A percentile compares a stretch with the other conserved stretches of the same genome.
phyloP scores from a whole-genome alignment of 2,329 filamentous ascomycete species.

The Botrytis tulipae region DNA sequence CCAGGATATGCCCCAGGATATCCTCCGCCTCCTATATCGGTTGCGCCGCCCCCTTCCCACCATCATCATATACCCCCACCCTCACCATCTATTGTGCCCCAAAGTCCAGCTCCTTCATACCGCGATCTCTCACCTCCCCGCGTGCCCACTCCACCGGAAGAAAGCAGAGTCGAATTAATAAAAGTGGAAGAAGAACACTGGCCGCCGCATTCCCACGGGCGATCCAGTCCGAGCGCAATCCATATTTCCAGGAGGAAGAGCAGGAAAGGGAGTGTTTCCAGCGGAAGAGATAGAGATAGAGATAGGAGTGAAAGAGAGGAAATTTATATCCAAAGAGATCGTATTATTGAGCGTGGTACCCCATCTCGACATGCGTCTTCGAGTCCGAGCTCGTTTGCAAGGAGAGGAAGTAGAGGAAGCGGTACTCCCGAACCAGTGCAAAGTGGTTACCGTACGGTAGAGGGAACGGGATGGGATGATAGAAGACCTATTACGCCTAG shows the following conservation, averaged over 20 bases:
- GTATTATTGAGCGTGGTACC: slow-evolving; percentile 11
- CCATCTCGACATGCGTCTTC: background rate
- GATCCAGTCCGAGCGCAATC: background rate
- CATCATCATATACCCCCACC: background rate
- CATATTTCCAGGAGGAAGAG: slow-evolving; percentile 6
- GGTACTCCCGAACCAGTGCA: background rate
- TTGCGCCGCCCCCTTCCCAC: background rate
- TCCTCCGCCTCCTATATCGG: background rate
- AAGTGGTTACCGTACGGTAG: background rate
- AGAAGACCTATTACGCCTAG: background rate
- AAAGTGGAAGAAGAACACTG: slow-evolving; percentile 17
- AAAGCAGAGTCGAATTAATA: slow-evolving; percentile 16
- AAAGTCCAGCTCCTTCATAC: background rate
- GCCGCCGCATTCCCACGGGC: background rate
- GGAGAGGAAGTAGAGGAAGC: background rate
- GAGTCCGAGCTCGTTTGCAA: background rate
- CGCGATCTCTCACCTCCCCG: slow-evolving; percentile 7
- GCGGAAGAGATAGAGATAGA: background rate
- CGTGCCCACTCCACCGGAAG: slow-evolving; percentile 1
- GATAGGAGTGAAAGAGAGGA: slow-evolving; percentile 1
- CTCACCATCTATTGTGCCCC: background rate
- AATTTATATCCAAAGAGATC: slow-evolving; percentile 10
- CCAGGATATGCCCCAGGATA: background rate
- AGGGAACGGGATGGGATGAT: slow-evolving; percentile 8
- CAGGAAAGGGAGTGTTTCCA: background rate